These are phyloP conservation scores for Ogataea pignaliae DNA, from an alignment of 805 yeast genomes.

Conservation along the genomic window DNA sequence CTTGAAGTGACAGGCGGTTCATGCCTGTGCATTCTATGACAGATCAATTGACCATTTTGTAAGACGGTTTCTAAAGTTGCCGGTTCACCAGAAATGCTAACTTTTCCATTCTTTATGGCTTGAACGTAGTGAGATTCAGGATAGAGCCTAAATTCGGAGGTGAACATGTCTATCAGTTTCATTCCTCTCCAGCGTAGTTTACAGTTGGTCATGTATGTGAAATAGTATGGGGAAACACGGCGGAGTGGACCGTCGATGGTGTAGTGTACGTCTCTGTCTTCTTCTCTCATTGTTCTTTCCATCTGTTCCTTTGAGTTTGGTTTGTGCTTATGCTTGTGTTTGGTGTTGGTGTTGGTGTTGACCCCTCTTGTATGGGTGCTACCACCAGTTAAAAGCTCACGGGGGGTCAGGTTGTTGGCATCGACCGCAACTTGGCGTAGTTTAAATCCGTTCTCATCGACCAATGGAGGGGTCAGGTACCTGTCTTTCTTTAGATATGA, in stretches of 20 bases:
- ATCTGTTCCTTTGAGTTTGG: conserved; percentile 13
- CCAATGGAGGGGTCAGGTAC: conserved; percentile 17
- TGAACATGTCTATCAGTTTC: conserved; percentile 74
- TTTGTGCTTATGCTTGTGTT: neutral
- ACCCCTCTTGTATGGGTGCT: no score
- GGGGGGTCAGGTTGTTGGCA: conserved; percentile 38
- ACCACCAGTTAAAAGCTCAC: conserved; percentile 37
- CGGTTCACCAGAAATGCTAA: conserved; percentile 49
- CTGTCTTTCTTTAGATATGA: conserved; percentile 3
- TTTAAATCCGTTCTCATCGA: conserved; percentile 47
- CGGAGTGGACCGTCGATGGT: conserved; percentile 57
- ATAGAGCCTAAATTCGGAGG: conserved; percentile 79
- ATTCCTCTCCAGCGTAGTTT: conserved; percentile 88
- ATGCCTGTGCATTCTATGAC: conserved; percentile 79
- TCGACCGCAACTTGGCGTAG: conserved; percentile 41
- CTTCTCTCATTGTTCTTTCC: conserved; percentile 39
- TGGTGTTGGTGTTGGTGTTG: conserved; percentile 6
- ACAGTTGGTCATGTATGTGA: conserved; percentile 87
- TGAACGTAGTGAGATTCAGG: conserved; percentile 60
- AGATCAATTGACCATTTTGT: conserved; percentile 76
- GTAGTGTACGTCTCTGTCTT: conserved; percentile 57
- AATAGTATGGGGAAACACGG: conserved; percentile 78
- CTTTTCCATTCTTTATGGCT: conserved; percentile 59
- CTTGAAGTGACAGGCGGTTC: conserved; percentile 76
- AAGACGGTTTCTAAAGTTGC: conserved; percentile 65